phyloP scores from a whole-genome alignment of 2,329 filamentous ascomycete genomes.

The Xylariales sp. region DNA sequence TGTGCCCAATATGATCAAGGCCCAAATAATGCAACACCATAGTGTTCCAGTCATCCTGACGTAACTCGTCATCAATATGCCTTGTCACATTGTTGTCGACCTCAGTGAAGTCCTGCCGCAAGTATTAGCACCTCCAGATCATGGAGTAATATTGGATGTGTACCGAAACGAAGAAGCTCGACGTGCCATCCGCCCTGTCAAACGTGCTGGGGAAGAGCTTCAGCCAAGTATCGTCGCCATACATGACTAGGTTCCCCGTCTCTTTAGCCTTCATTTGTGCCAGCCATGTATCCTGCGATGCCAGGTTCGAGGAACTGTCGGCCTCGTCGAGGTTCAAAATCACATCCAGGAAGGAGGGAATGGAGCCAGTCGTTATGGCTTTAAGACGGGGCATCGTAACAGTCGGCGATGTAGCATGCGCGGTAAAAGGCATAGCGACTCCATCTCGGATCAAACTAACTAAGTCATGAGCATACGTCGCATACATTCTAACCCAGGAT shows the following conservation, averaged over 20 bases:
- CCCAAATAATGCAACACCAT: slow-evolving; percentile 96
- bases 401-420: slow-evolving; percentile 91
- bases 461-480: neutral
- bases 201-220: slow-evolving; percentile 93
- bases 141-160: no score
- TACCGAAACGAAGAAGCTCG: slow-evolving; percentile 96
- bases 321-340: slow-evolving; percentile 95
- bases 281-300: slow-evolving; percentile 91
- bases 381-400: slow-evolving; percentile 98
- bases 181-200: slow-evolving; percentile 82
- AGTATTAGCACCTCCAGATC: no score
- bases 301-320: slow-evolving; percentile 83
- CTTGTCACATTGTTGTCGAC: slow-evolving; percentile 97
- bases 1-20: slow-evolving; percentile 95
- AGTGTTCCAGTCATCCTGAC: slow-evolving; percentile 78
- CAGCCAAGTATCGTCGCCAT: slow-evolving; percentile 96
- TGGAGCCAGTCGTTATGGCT: slow-evolving; percentile 93
- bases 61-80: slow-evolving; percentile 74
- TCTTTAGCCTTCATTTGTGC: slow-evolving; percentile 78
- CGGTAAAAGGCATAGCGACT: slow-evolving; percentile 85
- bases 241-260: slow-evolving; percentile 79
- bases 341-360: slow-evolving; percentile 96
- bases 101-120: slow-evolving; percentile 84
- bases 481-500: neutral
- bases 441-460: slow-evolving; percentile 76